Evolutionary conservation across 1,284 basidiomycete species (phyloP).

Genomic region (Trichosporon sp.): DNA sequence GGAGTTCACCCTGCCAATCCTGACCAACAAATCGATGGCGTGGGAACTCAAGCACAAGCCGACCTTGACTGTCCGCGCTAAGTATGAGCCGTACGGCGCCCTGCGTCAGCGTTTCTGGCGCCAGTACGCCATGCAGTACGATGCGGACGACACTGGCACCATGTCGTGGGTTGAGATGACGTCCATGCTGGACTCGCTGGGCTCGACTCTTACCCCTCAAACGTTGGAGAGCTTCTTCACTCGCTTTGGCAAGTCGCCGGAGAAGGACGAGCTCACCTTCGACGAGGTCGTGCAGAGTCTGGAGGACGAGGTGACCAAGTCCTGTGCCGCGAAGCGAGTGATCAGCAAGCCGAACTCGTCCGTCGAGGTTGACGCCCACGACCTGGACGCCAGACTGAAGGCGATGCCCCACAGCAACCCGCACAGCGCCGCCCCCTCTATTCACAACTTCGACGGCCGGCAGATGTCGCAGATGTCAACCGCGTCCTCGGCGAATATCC

Average conservation of each 20-base stretch:
- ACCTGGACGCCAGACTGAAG: constrained; percentile 11
- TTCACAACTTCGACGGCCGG: background rate
- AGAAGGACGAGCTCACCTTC: constrained; percentile 65
- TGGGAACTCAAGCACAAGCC: constrained; percentile 48
- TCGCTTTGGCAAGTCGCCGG: constrained; percentile 61
- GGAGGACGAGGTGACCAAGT: constrained; percentile 70
- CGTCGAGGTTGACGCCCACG: constrained; percentile 6
- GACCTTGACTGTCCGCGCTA: constrained; percentile 59
- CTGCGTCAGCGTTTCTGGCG: constrained; percentile 88
- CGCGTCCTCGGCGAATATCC: background rate
- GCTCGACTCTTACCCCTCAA: constrained; percentile 75
- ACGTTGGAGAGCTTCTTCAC: constrained; percentile 80
- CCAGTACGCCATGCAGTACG: constrained; percentile 84
- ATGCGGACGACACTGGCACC: constrained; percentile 73
- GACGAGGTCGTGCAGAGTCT: constrained; percentile 70
- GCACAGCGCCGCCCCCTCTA: background rate
- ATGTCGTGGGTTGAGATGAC: constrained; percentile 82
- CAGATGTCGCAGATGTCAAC: background rate
- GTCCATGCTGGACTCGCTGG: constrained; percentile 95
- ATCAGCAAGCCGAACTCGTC: constrained; percentile 8
- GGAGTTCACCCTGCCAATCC: constrained; percentile 55
- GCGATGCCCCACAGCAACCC: background rate
- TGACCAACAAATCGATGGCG: constrained; percentile 39
- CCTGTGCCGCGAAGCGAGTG: constrained; percentile 62
- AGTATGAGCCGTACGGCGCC: constrained; percentile 89